Conservation (phyloP, 495 filamentous ascomycete genomes). For the Penicillium herquei region DNA sequence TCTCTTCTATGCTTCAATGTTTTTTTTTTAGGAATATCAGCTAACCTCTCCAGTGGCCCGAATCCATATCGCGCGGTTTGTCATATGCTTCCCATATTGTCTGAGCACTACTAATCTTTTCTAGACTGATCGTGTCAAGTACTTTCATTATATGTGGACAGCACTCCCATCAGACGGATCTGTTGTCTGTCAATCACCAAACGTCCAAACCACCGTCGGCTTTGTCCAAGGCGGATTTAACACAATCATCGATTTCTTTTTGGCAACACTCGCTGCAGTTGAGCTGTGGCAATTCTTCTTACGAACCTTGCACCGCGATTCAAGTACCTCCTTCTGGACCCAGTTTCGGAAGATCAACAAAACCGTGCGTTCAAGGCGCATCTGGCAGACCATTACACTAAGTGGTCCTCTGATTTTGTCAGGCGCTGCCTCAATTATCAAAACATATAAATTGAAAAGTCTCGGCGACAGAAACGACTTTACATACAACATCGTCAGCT, state of each 20-base stretch:
- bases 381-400: conserved; percentile 37
- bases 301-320: conserved; percentile 28
- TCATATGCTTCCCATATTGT: not conserved
- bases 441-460: conserved; percentile 36
- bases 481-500: conserved; percentile 36
- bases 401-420: conserved; percentile 33
- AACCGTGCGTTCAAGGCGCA: conserved; percentile 29
- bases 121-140: conserved; percentile 29
- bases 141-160: conserved; percentile 46
- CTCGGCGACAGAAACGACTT: conserved; percentile 31
- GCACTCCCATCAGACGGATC: conserved; percentile 33
- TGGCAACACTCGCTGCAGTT: conserved; percentile 31
- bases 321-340: conserved; percentile 24
- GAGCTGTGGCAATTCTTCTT: conserved; percentile 39
- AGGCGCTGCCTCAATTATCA: conserved; percentile 35
- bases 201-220: conserved; percentile 34
- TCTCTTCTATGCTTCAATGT: no score
- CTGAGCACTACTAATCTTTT: conserved; percentile 3
- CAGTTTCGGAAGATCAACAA: conserved; percentile 33
- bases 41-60: conserved; percentile 16
- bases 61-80: conserved; percentile 31
- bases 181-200: conserved; percentile 31
- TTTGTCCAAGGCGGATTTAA: conserved; percentile 44
- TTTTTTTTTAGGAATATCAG: no score
- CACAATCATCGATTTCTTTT: conserved; percentile 32